Evolutionary conservation across 208 protist genomes (phyloP).

Genomic region (Acanthamoeba rhysodes): DNA sequence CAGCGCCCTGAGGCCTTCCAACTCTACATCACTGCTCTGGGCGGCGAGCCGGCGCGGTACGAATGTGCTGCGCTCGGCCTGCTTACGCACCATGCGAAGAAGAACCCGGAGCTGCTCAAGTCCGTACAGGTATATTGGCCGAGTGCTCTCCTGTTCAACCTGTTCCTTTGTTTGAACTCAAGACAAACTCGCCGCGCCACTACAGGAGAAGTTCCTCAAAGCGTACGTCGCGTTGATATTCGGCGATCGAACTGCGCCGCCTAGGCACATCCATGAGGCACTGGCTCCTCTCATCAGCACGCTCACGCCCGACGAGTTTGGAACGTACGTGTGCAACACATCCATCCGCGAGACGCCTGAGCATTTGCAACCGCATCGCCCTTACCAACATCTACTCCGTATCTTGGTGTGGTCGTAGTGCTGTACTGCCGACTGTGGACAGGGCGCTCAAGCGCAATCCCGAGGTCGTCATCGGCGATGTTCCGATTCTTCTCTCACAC

Average conservation of each 20-base stretch:
- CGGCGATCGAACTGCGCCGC: slow-evolving; percentile 73
- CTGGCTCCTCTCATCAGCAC: slow-evolving; percentile 24
- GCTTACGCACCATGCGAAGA: slow-evolving; percentile 16
- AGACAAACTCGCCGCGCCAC: not conserved
- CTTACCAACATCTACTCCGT: not conserved
- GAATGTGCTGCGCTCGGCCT: slow-evolving; percentile 72
- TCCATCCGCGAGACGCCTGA: too few relatives aligned
- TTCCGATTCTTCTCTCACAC: slow-evolving; percentile 57
- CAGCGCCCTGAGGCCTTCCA: slow-evolving; percentile 68
- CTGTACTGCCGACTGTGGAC: slow-evolving; percentile 61
- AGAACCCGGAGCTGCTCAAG: slow-evolving; percentile 25
- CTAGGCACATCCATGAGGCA: slow-evolving; percentile 14
- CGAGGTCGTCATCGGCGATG: slow-evolving; percentile 60
- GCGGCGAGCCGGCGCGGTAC: slow-evolving; percentile 63
- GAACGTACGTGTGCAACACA: not conserved
- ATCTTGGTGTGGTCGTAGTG: not conserved
- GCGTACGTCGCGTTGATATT: slow-evolving; percentile 74
- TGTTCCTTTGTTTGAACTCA: not conserved
- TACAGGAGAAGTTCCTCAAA: slow-evolving; percentile 71
- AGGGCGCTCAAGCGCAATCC: slow-evolving; percentile 73
- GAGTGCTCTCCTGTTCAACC: not conserved
- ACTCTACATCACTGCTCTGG: slow-evolving; percentile 59
- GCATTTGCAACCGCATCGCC: not conserved
- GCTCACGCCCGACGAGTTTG: slow-evolving; percentile 66
- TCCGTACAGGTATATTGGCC: slow-evolving; percentile 1